Percentiles rank a stretch among this genome's conserved stretches.
Conservation (phyloP, 306 rosid genomes). For the Acacia melanoxylon region DNA sequence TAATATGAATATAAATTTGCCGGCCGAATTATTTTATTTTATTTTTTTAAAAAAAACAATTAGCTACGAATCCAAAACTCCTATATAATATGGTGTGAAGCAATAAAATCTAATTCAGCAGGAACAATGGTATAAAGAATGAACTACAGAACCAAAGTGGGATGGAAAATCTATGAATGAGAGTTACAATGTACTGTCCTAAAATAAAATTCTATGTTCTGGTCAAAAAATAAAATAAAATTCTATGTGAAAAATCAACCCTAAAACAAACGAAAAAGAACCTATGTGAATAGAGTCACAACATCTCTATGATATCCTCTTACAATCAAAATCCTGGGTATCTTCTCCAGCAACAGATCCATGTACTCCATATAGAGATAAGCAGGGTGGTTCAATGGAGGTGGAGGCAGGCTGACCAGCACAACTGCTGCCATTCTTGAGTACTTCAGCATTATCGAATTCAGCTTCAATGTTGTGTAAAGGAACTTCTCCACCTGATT, state of each 20-base stretch:
- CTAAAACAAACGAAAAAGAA: not conserved
- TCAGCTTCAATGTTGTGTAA: constrained; percentile 83
- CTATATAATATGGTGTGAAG: constrained; percentile 30
- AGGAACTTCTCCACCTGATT: constrained; percentile 92
- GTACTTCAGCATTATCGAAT: constrained; percentile 80
- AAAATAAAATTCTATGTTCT: constrained; percentile 52
- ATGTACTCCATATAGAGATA: constrained; percentile 97
- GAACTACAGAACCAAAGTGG: constrained; percentile 55
- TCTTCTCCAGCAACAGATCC: constrained; percentile 97
- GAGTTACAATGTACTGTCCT: constrained; percentile 39
- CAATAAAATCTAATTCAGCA: constrained; percentile 44
- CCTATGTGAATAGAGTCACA: constrained; percentile 89
- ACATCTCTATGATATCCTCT: constrained; percentile 97
- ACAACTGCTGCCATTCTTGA: constrained; percentile 99
- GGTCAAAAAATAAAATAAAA: constrained; percentile 11
- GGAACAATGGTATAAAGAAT: constrained; percentile 54
- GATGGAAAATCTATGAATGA: constrained; percentile 43
- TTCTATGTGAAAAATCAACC: constrained; percentile 55
- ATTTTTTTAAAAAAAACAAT: not conserved
- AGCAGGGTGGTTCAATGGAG: constrained; percentile 83
- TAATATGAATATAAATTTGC: no score
- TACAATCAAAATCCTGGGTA: constrained; percentile 90
- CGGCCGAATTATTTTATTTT: not conserved
- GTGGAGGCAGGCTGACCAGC: constrained; percentile 93
- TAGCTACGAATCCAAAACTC: constrained; percentile 38